phyloP scores from a whole-genome alignment of 257 asterid genomes.

The Forsythia viridissima region DNA sequence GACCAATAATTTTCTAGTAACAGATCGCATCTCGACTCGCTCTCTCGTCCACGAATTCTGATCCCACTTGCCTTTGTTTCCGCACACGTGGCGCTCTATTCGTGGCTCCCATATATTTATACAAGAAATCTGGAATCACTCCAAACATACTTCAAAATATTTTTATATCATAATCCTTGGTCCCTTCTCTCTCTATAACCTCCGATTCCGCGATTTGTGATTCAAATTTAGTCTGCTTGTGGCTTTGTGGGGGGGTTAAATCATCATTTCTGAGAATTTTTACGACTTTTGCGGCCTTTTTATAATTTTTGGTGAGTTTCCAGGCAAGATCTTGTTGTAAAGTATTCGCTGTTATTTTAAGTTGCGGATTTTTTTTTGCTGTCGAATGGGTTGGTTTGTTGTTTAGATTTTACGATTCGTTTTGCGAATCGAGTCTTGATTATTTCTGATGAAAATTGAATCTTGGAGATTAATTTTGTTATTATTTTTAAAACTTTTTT shows the following conservation, averaged over 20 bases:
- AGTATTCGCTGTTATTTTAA: not conserved
- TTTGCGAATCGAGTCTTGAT: not conserved
- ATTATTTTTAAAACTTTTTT: not conserved
- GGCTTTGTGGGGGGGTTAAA: constrained; percentile 17
- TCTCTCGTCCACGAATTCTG: constrained; percentile 82
- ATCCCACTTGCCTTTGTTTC: constrained; percentile 46
- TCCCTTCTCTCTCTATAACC: constrained; percentile 26
- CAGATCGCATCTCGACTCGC: constrained; percentile 62
- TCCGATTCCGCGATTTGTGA: constrained; percentile 28
- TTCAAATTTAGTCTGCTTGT: constrained; percentile 13
- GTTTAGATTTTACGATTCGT: not conserved
- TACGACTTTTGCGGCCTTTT: constrained; percentile 11
- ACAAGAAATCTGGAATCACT: not conserved
- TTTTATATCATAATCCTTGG: not conserved
- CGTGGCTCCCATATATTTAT: constrained; percentile 30
- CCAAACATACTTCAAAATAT: not conserved
- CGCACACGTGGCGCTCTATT: constrained; percentile 61
- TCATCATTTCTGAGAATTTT: not conserved
- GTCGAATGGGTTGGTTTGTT: not conserved
- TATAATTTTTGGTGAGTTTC: constrained; percentile 30
- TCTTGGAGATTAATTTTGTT: not conserved
- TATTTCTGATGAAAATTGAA: not conserved
- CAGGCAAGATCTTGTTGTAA: constrained; percentile 17
- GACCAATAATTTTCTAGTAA: constrained; percentile 60
- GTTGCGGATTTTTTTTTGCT: not conserved